Base-by-base conservation (phyloP, 805 yeast genomes). In the Candida railenensis region DNA sequence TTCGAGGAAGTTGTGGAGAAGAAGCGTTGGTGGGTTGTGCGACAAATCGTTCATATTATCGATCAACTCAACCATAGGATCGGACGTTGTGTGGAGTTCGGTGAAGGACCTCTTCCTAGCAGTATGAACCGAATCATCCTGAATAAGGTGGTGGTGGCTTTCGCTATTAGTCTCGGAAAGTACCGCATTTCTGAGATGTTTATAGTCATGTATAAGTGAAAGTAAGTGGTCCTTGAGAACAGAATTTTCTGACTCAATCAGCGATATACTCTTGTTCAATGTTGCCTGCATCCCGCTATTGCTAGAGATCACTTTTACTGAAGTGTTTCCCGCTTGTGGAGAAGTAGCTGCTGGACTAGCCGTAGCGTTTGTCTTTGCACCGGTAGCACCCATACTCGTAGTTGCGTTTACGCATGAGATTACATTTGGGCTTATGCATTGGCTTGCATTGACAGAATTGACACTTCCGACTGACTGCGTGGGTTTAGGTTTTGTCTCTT, bases 201-300 rank as follows among this genome's bases (percentile, higher is more conserved):
- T 69, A 53, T 72, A 72, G 48, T 71, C 76, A 45, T 69, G 68
- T 22, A 72, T 70, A 43, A 72, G 58, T 37, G 62, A 55, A 36
- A 72, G 58, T 30, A 72, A 54, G 43, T 63, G 61, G 8, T 62
- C 50, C 43, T 72, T 72, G 42, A 72, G 61, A 25, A 61, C 59
- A 43, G 57, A 51, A 50, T 72, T 72, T 48, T 72, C 76, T 16
- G 53, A 47, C 33, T 63, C 66, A 15, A 69, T 55, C 20, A 47
- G 14, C 21, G 42, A 36, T 9, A 53, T 51, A 37, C 47, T 48
- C 34, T 44, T 50, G 32, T 37, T 47, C 8, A 39, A 20, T 12
- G 21, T 4, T 5, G 39, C 39, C 14, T 25, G 30, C 30, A 25
- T 7, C 11, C 30, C 30, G 11, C 11, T 25, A 25, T 7, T 11